A percentile compares a stretch with the other conserved stretches of the same genome.
Conservation (phyloP, 805 yeast species). For the Candida alai region DNA sequence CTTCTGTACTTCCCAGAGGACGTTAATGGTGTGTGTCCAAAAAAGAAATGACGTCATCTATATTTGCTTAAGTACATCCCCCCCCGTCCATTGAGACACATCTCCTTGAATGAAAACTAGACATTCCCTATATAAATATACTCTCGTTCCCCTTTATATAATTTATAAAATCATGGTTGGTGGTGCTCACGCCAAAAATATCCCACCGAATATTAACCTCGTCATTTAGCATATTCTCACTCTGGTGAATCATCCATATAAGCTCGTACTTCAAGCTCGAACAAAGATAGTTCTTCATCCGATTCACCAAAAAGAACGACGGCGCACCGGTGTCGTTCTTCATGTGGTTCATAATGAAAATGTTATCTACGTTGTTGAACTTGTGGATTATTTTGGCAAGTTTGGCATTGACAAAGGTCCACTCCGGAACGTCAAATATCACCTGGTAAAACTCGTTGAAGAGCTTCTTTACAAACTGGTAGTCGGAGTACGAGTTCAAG, state of each 20-base stretch:
- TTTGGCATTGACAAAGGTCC: slow-evolving; percentile 22
- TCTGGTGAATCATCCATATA: slow-evolving; percentile 34
- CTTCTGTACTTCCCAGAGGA: too few species aligned
- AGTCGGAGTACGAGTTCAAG: slow-evolving; percentile 21
- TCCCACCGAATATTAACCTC: slow-evolving; percentile 21
- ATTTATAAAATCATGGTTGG: slow-evolving; percentile 14
- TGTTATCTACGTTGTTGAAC: slow-evolving; percentile 16
- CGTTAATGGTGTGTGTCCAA: too few species aligned
- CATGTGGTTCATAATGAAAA: slow-evolving; percentile 7
- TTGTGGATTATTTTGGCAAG: slow-evolving; percentile 21
- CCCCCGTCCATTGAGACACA: too few species aligned
- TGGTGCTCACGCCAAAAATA: slow-evolving; percentile 24
- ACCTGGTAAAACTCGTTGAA: slow-evolving; percentile 21
- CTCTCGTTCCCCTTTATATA: slow-evolving; percentile 17
- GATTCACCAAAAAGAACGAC: slow-evolving; percentile 28
- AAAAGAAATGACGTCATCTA: too few species aligned
- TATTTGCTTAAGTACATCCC: too few species aligned
- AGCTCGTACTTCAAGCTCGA: slow-evolving; percentile 37
- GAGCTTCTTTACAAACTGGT: slow-evolving; percentile 19
- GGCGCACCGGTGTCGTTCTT: slow-evolving; percentile 2
- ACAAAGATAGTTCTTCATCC: slow-evolving; percentile 32
- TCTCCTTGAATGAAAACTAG: too few species aligned
- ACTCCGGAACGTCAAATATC: slow-evolving; percentile 15
- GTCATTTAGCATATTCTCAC: slow-evolving; percentile 15
- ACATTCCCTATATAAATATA: slow-evolving; percentile 15